Conservation (phyloP, 257 asterid species). For the Salvia splendens region DNA sequence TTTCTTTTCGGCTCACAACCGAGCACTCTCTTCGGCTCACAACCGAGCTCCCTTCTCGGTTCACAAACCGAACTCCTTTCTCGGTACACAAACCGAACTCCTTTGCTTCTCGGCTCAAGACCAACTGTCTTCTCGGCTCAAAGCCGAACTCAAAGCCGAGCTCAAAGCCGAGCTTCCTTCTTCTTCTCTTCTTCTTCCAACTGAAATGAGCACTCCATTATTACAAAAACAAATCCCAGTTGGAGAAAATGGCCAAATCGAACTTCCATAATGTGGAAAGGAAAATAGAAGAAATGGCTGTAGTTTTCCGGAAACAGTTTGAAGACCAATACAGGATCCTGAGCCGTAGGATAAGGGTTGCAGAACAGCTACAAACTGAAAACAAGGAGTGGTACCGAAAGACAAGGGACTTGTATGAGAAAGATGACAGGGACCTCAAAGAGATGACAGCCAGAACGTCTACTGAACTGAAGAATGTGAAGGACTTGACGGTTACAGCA, state of each 20-base stretch:
- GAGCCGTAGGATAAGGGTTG: constrained; percentile 76
- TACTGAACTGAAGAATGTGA: constrained; percentile 37
- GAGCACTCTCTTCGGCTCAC: too few relatives aligned
- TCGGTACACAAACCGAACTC: too few relatives aligned
- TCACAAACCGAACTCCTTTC: too few relatives aligned
- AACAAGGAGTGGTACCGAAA: constrained; percentile 63
- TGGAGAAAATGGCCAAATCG: constrained; percentile 47
- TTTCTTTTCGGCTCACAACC: too few relatives aligned
- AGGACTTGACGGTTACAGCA: constrained; percentile 53
- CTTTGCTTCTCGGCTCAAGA: too few relatives aligned
- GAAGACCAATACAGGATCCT: constrained; percentile 72
- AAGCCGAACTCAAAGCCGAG: too few relatives aligned
- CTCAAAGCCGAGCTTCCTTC: too few relatives aligned
- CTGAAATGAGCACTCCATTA: too few relatives aligned
- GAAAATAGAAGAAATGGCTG: constrained; percentile 67
- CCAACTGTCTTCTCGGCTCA: too few relatives aligned
- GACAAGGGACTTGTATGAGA: constrained; percentile 42
- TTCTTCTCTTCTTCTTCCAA: too few relatives aligned
- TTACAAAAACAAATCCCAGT: constrained; percentile 27
- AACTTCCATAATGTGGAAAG: constrained; percentile 51
- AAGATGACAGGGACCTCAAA: constrained; percentile 49
- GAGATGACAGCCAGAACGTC: constrained; percentile 39
- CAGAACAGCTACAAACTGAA: constrained; percentile 85
- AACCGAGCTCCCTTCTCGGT: too few relatives aligned
- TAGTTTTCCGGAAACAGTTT: constrained; percentile 57